These are phyloP conservation scores for Eurotiales sp. DNA, from an alignment of 2,329 filamentous ascomycete species.

Conservation along the genomic window DNA sequence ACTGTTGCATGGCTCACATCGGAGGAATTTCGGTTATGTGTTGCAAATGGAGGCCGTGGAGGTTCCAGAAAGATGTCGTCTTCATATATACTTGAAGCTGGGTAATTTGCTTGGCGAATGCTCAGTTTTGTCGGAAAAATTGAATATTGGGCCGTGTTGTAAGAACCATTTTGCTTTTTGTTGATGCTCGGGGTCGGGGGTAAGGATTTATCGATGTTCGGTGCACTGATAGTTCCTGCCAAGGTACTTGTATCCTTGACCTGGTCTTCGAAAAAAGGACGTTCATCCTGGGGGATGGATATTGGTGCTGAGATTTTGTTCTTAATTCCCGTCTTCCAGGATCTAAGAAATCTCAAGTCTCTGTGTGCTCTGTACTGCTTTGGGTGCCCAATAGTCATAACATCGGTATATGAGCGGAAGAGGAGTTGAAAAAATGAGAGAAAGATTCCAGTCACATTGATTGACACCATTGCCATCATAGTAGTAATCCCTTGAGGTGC, in stretches of 20 bases:
- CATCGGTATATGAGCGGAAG: constrained; percentile 16
- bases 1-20: constrained; percentile 23
- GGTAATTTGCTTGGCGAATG: constrained; percentile 10
- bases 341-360: neutral
- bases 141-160: constrained; percentile 19
- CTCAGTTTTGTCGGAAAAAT: constrained; percentile 19
- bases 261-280: neutral
- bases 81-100: constrained; percentile 15
- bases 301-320: constrained; percentile 7
- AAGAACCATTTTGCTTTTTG: neutral
- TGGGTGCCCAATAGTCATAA: constrained; percentile 3
- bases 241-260: neutral
- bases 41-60: constrained; percentile 17
- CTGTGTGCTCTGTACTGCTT: neutral
- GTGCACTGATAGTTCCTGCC: neutral
- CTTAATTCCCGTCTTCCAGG: neutral
- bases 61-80: constrained; percentile 17
- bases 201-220: constrained; percentile 14
- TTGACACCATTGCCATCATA: constrained; percentile 21
- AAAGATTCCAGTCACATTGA: constrained; percentile 23
- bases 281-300: constrained; percentile 1
- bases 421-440: constrained; percentile 22
- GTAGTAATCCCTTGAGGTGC: constrained; percentile 9
- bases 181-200: constrained; percentile 13
- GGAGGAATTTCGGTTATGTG: constrained; percentile 21